Evolutionary conservation across 768 basidiomycete species (phyloP), one percentile per base, ranked within the genome.

Genomic region (Pluteus cervinus): DNA sequence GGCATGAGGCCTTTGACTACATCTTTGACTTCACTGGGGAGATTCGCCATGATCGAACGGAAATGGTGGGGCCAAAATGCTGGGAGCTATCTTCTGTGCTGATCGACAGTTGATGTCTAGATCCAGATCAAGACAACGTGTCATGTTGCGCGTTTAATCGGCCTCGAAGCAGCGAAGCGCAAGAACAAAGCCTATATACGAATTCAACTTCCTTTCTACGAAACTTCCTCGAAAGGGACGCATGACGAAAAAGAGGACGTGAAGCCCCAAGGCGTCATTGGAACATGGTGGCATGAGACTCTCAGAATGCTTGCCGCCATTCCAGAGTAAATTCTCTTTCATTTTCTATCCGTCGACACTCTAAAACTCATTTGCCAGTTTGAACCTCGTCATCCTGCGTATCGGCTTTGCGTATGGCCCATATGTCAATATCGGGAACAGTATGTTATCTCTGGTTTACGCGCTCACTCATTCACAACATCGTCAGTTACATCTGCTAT

Each of bases 251-350:
- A 79, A 53, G 81, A 85, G 31, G 79, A 82, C 40, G 60, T 79
- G 33, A 83, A 84, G 51, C 87, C 89, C 8, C 59, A 65, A 14
- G 81, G 79, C 30, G 71, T 76, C 5, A 59, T 79, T 42, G 88
- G 89, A 12, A 76, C 66, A 12, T 92, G 89, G 89, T 91, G 87
- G 86, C 89, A 92, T 47, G 89, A 91, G 63, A 77, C 84, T 1
- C 63, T 86, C 17, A 73, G 88, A 23, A 75, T 75, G 54, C 55
- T 91, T 43, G 85, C 80, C 15, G 76, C 79, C 4, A 86, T 90
- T 39, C 66, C 77, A 44, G 74, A 76, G 87, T 88, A 50, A 38
- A 71, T 61, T 15, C 10, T 9, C 9, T 26, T 31, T 41, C 36
- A 12, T 38, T 30, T 36, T 33, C 33, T 34, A 9, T 42, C 22